phyloP scores from a whole-genome alignment of 1,139 yeast species.

The Lodderomyces oxycetoniae region DNA sequence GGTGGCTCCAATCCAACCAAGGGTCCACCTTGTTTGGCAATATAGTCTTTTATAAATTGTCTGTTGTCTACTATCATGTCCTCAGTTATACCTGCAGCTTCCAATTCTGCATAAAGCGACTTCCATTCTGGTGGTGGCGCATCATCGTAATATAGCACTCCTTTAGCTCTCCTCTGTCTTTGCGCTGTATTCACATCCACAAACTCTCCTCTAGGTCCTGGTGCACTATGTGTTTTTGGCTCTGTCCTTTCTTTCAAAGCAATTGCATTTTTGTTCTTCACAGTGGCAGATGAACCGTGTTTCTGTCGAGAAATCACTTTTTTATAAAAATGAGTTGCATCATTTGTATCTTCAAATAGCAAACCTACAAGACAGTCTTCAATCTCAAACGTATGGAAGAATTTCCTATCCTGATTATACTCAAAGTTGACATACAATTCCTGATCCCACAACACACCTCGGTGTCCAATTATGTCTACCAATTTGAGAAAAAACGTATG shows the following conservation, averaged over 20 bases:
- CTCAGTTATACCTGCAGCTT: constrained; percentile 74
- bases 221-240: constrained; percentile 29
- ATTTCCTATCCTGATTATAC: constrained; percentile 89
- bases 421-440: constrained; percentile 84
- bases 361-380: constrained; percentile 90
- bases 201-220: constrained; percentile 74
- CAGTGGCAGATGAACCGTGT: constrained; percentile 81
- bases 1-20: constrained; percentile 85
- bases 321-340: constrained; percentile 81
- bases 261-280: constrained; percentile 80
- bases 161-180: constrained; percentile 52
- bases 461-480: constrained; percentile 74
- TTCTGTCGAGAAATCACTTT: constrained; percentile 72
- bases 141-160: constrained; percentile 68
- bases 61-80: constrained; percentile 88
- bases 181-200: constrained; percentile 49
- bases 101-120: constrained; percentile 66
- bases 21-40: constrained; percentile 76
- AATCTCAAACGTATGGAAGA: constrained; percentile 89
- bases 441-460: constrained; percentile 96
- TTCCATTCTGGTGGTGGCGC: constrained; percentile 88
- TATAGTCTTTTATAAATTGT: constrained; percentile 75
- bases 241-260: constrained; percentile 58
- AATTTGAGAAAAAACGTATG: constrained; percentile 86
- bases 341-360: constrained; percentile 81